Conservation (phyloP, 2,329 filamentous ascomycete genomes). For the Mycogone perniciosa region DNA sequence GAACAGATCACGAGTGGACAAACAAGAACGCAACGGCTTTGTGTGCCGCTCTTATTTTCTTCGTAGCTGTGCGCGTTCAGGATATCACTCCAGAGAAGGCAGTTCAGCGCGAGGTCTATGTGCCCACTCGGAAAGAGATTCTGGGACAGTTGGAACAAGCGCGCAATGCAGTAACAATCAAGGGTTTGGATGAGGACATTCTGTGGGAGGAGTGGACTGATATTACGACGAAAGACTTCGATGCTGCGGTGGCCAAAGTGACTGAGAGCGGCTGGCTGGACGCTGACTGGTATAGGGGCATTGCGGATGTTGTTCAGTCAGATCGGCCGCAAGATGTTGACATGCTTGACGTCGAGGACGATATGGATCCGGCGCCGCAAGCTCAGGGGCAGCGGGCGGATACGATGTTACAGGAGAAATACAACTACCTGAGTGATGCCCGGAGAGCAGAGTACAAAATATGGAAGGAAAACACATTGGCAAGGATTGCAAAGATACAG, state of each 20-base stretch:
- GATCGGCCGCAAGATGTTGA: constrained; percentile 29
- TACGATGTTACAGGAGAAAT: constrained; percentile 70
- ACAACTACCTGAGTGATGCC: constrained; percentile 63
- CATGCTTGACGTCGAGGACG: constrained; percentile 26
- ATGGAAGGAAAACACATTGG: constrained; percentile 59
- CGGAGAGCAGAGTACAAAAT: constrained; percentile 52
- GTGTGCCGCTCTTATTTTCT: constrained; percentile 55
- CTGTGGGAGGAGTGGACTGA: constrained; percentile 49
- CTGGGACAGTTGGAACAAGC: constrained; percentile 36
- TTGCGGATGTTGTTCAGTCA: constrained; percentile 46
- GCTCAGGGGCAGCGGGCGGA: constrained; percentile 45
- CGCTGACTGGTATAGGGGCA: constrained; percentile 56
- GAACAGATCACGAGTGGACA: constrained; percentile 44
- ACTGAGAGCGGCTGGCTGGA: constrained; percentile 51
- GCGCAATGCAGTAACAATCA: constrained; percentile 34
- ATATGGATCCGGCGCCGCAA: constrained; percentile 23
- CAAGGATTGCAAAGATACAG: constrained; percentile 44
- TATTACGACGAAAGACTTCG: constrained; percentile 48
- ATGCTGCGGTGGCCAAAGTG: constrained; percentile 54
- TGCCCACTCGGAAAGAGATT: constrained; percentile 39
- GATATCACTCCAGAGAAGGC: constrained; percentile 33
- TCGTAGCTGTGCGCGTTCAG: constrained; percentile 47
- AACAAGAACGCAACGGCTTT: constrained; percentile 45
- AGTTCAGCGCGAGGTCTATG: constrained; percentile 39
- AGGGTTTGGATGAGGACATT: constrained; percentile 38